Base-by-base conservation (phyloP, 2,329 filamentous ascomycete species). In the Penicillium olsonii region DNA sequence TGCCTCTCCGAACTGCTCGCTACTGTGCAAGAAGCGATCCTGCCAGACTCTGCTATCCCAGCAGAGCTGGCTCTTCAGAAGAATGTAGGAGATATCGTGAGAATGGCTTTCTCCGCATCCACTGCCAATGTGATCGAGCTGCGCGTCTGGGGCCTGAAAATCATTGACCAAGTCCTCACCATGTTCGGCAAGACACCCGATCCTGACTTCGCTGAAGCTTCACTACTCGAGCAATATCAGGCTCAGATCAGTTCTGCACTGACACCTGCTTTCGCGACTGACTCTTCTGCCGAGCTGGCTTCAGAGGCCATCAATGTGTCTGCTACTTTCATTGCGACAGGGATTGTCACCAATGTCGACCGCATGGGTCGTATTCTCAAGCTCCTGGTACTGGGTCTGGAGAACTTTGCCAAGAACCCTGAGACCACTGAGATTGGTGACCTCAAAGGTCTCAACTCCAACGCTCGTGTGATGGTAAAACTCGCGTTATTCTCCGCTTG, bases 311-410 rank as follows among this genome's bases (percentile, higher is more conserved):
- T 99, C 56, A 95, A 95, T 63, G 94, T 99, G 6, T 99, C 94
- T 64, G 94, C 92, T n/a, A 91, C 89, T 1, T 99, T 99, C 71
- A 95, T 99, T 63, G 88, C 92, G 0, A 96, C 92, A 0, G 94
- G 94, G 12, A 97, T 99, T 47, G 94, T 99, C 8, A 96, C 91
- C 0, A 94, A 97, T 69, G 85, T 97, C 8, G 95, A 99, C 60
- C 85, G 94, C n/a, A 99, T 99, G 94, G 94, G 94, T 18, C 87
- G 94, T 48, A 99, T 99, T 45, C 80, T 99, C 48, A 97, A 96
- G 74, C 87, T 95, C 1, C 80, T 99, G 2, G 89, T 96, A 5
- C 87, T 87, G 37, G 92, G 92, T 0, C 79, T 99, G 1, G 92
- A 97, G 63, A 96, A 92, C 70, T 96, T 97, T 64, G 90, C 90